Conservation (phyloP, 1,284 basidiomycete species). For the Cryptococcus sp. region DNA sequence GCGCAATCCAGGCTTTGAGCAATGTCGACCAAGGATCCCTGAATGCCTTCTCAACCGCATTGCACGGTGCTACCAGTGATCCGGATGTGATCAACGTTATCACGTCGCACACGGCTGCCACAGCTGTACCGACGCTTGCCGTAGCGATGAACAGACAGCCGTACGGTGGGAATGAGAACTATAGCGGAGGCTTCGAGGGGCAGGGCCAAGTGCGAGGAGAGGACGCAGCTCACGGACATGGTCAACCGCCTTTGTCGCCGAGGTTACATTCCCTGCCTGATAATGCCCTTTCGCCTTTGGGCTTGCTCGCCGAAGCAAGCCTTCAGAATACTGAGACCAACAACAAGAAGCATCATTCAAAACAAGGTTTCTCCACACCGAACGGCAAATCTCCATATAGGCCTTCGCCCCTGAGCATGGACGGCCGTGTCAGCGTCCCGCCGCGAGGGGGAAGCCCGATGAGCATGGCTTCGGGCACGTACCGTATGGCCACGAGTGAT, state of each 20-base stretch:
- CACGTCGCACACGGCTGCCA: constrained; percentile 63
- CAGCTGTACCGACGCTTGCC: constrained; percentile 37
- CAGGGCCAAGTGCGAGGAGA: constrained; percentile 29
- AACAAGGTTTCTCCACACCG: constrained; percentile 8
- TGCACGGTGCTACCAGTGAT: constrained; percentile 39
- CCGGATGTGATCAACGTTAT: constrained; percentile 77
- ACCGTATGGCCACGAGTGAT: constrained; percentile 43
- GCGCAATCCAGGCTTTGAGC: constrained; percentile 57
- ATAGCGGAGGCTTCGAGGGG: constrained; percentile 50
- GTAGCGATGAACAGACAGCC: constrained; percentile 35
- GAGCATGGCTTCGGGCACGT: constrained; percentile 15
- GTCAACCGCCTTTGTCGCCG: constrained; percentile 60
- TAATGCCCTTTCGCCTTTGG: constrained; percentile 85
- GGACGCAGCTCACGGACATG: constrained; percentile 33
- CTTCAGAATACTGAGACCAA: constrained; percentile 70
- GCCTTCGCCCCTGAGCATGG: constrained; percentile 34
- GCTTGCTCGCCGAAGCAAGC: constrained; percentile 86
- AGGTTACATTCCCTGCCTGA: constrained; percentile 87
- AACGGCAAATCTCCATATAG: constrained; percentile 31
- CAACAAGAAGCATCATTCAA: constrained; percentile 24
- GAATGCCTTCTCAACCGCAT: constrained; percentile 50
- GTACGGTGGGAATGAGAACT: constrained; percentile 22
- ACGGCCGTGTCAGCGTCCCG: not conserved
- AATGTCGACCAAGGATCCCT: constrained; percentile 68
- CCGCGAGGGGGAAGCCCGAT: constrained; percentile 6